phyloP scores from a whole-genome alignment of 2,329 filamentous ascomycete species.

The Epicoccum sorghinum region DNA sequence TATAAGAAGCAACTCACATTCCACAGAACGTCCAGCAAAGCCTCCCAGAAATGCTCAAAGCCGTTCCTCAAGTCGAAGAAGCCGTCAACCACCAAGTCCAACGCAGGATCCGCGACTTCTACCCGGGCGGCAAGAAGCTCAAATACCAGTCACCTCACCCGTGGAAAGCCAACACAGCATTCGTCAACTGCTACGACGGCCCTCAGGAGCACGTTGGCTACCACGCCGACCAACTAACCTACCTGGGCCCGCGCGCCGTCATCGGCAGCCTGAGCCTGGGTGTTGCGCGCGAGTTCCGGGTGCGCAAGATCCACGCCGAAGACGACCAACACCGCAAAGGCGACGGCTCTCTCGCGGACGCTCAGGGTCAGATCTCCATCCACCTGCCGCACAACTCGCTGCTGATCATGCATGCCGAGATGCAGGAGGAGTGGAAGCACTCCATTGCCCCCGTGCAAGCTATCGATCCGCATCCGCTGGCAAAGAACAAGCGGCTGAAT shows the following conservation, averaged over 20 bases:
- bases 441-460: conserved; percentile 74
- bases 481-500: conserved; percentile 83
- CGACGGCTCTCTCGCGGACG: conserved; percentile 58
- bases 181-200: conserved; percentile 93
- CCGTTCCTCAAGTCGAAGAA: conserved; percentile 72
- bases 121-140: conserved; percentile 74
- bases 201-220: conserved; percentile 84
- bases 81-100: conserved; percentile 81
- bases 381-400: conserved; percentile 94
- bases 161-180: conserved; percentile 88
- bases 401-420: conserved; percentile 94
- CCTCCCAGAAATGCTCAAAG: conserved; percentile 73
- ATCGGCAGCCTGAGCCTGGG: conserved; percentile 92
- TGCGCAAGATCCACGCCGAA: conserved; percentile 73
- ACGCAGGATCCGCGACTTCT: conserved; percentile 69
- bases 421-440: conserved; percentile 98
- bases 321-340: conserved; percentile 55
- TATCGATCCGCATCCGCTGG: conserved; percentile 83
- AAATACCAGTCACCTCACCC: conserved; percentile 73
- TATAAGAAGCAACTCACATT: not conserved
- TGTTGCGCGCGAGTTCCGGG: conserved; percentile 90
- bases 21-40: conserved; percentile 71
- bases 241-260: conserved; percentile 83
- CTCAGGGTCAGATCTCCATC: conserved; percentile 86
- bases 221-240: conserved; percentile 91